phyloP scores from a whole-genome alignment of 2,329 filamentous ascomycete genomes.

The Huntiella moniliformis region DNA sequence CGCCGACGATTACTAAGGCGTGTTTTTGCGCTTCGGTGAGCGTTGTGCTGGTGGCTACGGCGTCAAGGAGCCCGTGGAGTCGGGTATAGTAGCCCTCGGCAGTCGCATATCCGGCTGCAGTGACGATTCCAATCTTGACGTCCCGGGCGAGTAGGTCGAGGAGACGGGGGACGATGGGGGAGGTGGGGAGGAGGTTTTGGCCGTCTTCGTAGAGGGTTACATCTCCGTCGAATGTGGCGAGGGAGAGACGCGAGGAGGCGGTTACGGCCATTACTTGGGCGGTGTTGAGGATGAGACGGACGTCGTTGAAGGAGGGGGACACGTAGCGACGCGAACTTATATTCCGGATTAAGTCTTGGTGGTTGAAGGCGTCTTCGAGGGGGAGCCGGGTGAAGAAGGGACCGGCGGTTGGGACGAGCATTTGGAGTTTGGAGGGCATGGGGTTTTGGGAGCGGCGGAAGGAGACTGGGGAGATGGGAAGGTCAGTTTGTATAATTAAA shows the following conservation, averaged over 20 bases:
- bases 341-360: slow-evolving; percentile 67
- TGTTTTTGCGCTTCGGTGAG: slow-evolving; percentile 51
- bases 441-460: slow-evolving; percentile 47
- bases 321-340: slow-evolving; percentile 89
- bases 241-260: slow-evolving; percentile 34
- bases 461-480: slow-evolving; percentile 31
- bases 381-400: slow-evolving; percentile 80
- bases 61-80: slow-evolving; percentile 70
- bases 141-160: slow-evolving; percentile 55
- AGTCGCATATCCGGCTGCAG: slow-evolving; percentile 84
- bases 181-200: slow-evolving; percentile 53
- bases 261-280: slow-evolving; percentile 88
- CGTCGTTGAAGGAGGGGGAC: slow-evolving; percentile 90
- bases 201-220: slow-evolving; percentile 92
- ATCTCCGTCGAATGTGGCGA: slow-evolving; percentile 94
- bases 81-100: slow-evolving; percentile 72
- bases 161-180: slow-evolving; percentile 53
- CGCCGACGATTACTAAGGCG: slow-evolving; percentile 80
- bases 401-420: slow-evolving; percentile 81
- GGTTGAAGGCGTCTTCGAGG: slow-evolving; percentile 76
- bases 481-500: slow-evolving; percentile 1
- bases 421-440: slow-evolving; percentile 72
- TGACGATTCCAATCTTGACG: slow-evolving; percentile 85
- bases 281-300: slow-evolving; percentile 81
- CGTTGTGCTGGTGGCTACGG: slow-evolving; percentile 39